phyloP scores from a whole-genome alignment of 2,329 filamentous ascomycete species.

The Penicillium crustosum region DNA sequence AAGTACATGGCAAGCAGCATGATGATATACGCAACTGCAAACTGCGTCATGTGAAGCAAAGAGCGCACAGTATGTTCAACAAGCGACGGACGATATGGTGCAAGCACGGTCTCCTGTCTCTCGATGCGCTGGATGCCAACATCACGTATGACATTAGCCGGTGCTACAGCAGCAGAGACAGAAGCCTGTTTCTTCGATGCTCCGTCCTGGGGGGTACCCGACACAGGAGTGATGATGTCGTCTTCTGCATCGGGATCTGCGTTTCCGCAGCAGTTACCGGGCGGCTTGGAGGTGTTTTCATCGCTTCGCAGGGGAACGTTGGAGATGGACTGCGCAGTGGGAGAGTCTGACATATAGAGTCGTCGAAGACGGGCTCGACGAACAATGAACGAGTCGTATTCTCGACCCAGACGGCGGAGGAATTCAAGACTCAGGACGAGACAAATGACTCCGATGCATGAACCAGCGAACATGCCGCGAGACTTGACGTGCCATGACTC shows the following conservation, averaged over 20 bases:
- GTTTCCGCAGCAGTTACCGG: neutral
- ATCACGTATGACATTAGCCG: neutral
- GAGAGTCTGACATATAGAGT: neutral
- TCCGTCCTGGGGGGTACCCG: neutral
- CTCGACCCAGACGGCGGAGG: constrained; percentile 67
- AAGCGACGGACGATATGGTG: constrained; percentile 56
- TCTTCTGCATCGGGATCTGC: neutral
- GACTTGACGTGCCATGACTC: constrained; percentile 68
- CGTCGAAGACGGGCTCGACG: constrained; percentile 47
- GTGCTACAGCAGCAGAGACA: neutral
- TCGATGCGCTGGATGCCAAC: neutral
- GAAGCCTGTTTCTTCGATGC: neutral
- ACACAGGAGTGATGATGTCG: neutral
- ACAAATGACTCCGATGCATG: constrained; percentile 74
- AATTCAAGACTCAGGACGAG: constrained; percentile 72
- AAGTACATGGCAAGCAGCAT: constrained; percentile 69
- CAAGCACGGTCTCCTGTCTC: neutral
- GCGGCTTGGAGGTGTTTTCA: neutral
- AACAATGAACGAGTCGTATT: constrained; percentile 70
- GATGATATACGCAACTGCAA: constrained; percentile 74
- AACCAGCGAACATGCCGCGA: constrained; percentile 71
- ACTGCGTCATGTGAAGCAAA: constrained; percentile 67
- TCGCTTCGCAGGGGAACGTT: neutral
- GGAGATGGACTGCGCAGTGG: neutral
- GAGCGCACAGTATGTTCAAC: constrained; percentile 67